These are phyloP conservation scores for Helenozyma rhizophorensis DNA, from an alignment of 805 yeast species.

Conservation along the genomic window DNA sequence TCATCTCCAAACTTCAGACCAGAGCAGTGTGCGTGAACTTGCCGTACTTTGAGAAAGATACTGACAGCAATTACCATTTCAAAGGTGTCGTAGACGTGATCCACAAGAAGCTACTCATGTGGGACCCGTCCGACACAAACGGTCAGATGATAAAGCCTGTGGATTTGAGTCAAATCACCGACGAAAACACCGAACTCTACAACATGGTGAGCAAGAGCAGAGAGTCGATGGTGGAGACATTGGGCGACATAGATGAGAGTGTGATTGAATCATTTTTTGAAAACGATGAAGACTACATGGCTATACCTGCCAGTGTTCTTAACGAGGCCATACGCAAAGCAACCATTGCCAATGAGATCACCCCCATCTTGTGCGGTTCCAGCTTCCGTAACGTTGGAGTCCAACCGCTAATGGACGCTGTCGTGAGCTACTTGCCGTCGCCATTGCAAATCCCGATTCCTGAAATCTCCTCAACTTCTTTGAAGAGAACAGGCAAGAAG, in stretches of 20 bases:
- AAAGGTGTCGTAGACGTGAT: slow-evolving; percentile 75
- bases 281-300: slow-evolving; percentile 61
- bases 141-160: slow-evolving; percentile 51
- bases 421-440: slow-evolving; percentile 73
- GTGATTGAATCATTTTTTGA: slow-evolving; percentile 77
- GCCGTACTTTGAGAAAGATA: slow-evolving; percentile 54
- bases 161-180: slow-evolving; percentile 28
- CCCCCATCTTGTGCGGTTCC: slow-evolving; percentile 90
- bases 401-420: slow-evolving; percentile 76
- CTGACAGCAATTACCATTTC: slow-evolving; percentile 41
- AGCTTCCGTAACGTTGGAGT: slow-evolving; percentile 91
- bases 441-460: slow-evolving; percentile 66
- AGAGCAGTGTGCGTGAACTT: slow-evolving; percentile 69
- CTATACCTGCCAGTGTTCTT: slow-evolving; percentile 53
- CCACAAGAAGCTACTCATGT: slow-evolving; percentile 52
- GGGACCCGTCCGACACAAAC: slow-evolving; percentile 41
- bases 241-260: slow-evolving; percentile 77
- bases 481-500: slow-evolving; percentile 14
- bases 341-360: slow-evolving; percentile 52
- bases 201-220: slow-evolving; percentile 55
- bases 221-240: slow-evolving; percentile 74
- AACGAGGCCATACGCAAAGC: slow-evolving; percentile 58
- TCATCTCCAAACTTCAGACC: slow-evolving; percentile 70
- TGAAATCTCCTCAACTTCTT: slow-evolving; percentile 35
- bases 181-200: slow-evolving; percentile 25